Evolutionary conservation across 108 stramenopile genomes (phyloP).

Genomic region (Stephanodiscus triporus): DNA sequence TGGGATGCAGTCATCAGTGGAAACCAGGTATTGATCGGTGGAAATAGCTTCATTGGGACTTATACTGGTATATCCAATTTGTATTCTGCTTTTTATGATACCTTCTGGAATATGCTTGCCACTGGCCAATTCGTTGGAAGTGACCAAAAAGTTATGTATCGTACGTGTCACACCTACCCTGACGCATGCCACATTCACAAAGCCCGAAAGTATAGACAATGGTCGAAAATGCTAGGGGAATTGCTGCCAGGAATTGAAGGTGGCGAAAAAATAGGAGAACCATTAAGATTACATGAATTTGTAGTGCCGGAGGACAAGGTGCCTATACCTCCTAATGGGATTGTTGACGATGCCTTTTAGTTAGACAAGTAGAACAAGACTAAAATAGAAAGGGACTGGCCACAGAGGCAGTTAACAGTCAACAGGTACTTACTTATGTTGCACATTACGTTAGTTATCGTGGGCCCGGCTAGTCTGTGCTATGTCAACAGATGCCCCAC

Average conservation of each 20-base stretch:
- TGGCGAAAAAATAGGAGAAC: slow-evolving; percentile 34
- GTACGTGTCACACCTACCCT: slow-evolving; percentile 52
- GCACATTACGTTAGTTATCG: no score
- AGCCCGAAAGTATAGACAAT: slow-evolving; percentile 19
- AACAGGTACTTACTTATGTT: no score
- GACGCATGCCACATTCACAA: slow-evolving; percentile 48
- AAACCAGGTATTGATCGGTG: slow-evolving; percentile 44
- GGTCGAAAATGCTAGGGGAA: slow-evolving; percentile 46
- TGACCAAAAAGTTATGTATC: slow-evolving; percentile 52
- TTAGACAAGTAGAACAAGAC: no score
- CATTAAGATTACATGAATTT: slow-evolving; percentile 20
- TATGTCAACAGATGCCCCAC: neutral
- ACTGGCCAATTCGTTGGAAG: slow-evolving; percentile 53
- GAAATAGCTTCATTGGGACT: slow-evolving; percentile 51
- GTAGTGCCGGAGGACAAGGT: slow-evolving; percentile 31
- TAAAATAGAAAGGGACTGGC: no score
- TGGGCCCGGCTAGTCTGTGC: neutral
- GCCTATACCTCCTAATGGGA: slow-evolving; percentile 41
- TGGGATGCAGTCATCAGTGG: slow-evolving; percentile 30
- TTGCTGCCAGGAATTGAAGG: slow-evolving; percentile 36
- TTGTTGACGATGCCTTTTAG: slow-evolving; percentile 42
- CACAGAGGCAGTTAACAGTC: no score
- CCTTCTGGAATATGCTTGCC: slow-evolving; percentile 47
- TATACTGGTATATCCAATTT: slow-evolving; percentile 46
- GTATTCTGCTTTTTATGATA: slow-evolving; percentile 53